Conservation (phyloP, 805 yeast species). For the Nakazawaea sp. region DNA sequence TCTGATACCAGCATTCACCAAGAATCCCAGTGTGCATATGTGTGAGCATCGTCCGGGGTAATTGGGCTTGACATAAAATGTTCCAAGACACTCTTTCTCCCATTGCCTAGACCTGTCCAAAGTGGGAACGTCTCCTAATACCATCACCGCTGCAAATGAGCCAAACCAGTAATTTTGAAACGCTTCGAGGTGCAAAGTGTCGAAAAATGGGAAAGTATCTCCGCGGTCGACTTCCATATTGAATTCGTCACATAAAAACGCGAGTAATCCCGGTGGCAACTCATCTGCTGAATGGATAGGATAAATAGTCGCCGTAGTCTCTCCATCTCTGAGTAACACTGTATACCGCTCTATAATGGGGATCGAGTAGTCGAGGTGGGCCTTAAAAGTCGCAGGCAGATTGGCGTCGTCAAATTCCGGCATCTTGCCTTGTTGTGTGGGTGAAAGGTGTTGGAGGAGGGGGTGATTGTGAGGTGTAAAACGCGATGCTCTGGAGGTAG, state of each 20-base stretch:
- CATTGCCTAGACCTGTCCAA: constrained; percentile 58
- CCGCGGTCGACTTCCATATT: constrained; percentile 90
- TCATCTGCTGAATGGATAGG: constrained; percentile 66
- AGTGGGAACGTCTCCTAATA: constrained; percentile 60
- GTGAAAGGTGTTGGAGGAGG: no score
- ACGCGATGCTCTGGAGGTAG: no score
- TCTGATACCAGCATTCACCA: constrained; percentile 89
- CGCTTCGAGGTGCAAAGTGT: constrained; percentile 65
- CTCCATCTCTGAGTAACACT: constrained; percentile 77
- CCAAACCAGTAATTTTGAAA: constrained; percentile 88
- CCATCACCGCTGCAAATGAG: constrained; percentile 71
- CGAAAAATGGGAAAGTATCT: constrained; percentile 81
- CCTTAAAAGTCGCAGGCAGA: constrained; percentile 40
- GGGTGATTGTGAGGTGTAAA: no score
- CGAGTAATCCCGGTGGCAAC: constrained; percentile 71
- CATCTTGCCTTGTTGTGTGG: constrained; percentile 26
- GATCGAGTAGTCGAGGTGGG: constrained; percentile 29
- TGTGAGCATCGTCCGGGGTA: constrained; percentile 92
- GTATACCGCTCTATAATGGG: constrained; percentile 55
- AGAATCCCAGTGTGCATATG: constrained; percentile 82
- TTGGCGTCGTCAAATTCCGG: constrained; percentile 44
- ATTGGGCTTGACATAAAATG: constrained; percentile 78
- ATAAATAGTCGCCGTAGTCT: constrained; percentile 87
- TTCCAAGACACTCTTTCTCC: constrained; percentile 90
- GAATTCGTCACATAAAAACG: constrained; percentile 84